Evolutionary conservation across 805 yeast genomes (phyloP).

Genomic region (Wickerhamia fluorescens): DNA sequence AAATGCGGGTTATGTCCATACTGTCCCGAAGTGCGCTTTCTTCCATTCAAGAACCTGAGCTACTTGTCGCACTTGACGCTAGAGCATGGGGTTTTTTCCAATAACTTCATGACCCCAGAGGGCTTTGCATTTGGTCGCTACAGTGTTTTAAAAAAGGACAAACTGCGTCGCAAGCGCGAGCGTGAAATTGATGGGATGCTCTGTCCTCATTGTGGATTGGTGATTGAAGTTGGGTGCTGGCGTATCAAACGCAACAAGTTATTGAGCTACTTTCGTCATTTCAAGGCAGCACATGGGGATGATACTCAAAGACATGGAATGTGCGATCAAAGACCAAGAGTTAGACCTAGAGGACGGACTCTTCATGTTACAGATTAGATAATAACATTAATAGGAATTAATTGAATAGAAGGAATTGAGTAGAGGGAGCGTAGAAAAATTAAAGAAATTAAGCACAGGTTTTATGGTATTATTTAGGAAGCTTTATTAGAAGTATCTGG

Average conservation of each 20-base stretch:
- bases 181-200: slow-evolving; percentile 16
- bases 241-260: slow-evolving; percentile 20
- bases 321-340: slow-evolving; percentile 2
- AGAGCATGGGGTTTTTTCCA: slow-evolving; percentile 28
- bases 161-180: slow-evolving; percentile 3
- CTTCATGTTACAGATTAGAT: slow-evolving; percentile 6
- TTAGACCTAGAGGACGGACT: slow-evolving; percentile 5
- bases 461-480: too few relatives aligned
- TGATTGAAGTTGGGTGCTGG: slow-evolving; percentile 24
- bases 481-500: too few relatives aligned
- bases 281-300: slow-evolving; percentile 12
- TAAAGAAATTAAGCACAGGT: too few relatives aligned
- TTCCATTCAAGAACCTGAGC: slow-evolving; percentile 26
- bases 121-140: slow-evolving; percentile 23
- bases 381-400: too few relatives aligned
- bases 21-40: slow-evolving; percentile 21
- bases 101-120: slow-evolving; percentile 24
- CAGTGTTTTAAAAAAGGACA: slow-evolving; percentile 13
- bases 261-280: slow-evolving; percentile 23
- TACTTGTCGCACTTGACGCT: slow-evolving; percentile 27
- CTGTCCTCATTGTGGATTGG: slow-evolving; percentile 21
- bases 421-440: too few relatives aligned
- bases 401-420: too few relatives aligned
- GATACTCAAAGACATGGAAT: slow-evolving; percentile 3
- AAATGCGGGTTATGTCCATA: slow-evolving; percentile 29